Evolutionary conservation across 2,329 filamentous ascomycete species (phyloP).

Genomic region (Triangularia setosa): DNA sequence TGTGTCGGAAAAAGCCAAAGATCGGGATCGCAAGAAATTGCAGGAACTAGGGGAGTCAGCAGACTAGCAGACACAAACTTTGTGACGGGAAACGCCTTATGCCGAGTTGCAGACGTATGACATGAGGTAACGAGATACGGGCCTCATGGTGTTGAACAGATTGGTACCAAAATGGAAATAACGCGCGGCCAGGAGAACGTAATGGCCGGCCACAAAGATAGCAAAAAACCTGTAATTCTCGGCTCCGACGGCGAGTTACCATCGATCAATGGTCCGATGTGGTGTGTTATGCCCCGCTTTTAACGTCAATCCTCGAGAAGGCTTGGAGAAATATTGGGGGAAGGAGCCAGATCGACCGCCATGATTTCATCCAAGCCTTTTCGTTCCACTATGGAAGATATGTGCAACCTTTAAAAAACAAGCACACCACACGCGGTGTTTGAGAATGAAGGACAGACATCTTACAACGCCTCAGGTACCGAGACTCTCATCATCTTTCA

Average conservation of each 20-base stretch:
- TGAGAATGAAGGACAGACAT: not conserved
- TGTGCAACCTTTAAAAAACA: not conserved
- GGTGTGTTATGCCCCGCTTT: not conserved
- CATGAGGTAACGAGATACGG: not conserved
- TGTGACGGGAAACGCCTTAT: not conserved
- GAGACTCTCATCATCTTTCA: not conserved
- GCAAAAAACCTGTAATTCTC: not conserved
- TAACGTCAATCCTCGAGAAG: not conserved
- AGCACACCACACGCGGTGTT: not conserved
- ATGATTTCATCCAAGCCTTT: not conserved
- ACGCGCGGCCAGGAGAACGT: not conserved
- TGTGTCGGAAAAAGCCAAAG: conserved; percentile 27
- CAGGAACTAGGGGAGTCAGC: conserved; percentile 22
- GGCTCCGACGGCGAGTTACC: not conserved
- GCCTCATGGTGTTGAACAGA: not conserved
- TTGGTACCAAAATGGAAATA: not conserved
- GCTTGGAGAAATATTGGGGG: not conserved
- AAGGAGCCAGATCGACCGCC: not conserved
- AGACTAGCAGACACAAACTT: conserved; percentile 2
- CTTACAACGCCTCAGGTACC: not conserved
- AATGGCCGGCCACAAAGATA: not conserved
- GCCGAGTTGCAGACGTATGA: not conserved
- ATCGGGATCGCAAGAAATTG: conserved; percentile 25
- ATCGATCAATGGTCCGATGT: not conserved
- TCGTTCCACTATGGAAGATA: not conserved